Conservation (phyloP, 2,329 filamentous ascomycete species). For the Bipolaris sorokiniana region DNA sequence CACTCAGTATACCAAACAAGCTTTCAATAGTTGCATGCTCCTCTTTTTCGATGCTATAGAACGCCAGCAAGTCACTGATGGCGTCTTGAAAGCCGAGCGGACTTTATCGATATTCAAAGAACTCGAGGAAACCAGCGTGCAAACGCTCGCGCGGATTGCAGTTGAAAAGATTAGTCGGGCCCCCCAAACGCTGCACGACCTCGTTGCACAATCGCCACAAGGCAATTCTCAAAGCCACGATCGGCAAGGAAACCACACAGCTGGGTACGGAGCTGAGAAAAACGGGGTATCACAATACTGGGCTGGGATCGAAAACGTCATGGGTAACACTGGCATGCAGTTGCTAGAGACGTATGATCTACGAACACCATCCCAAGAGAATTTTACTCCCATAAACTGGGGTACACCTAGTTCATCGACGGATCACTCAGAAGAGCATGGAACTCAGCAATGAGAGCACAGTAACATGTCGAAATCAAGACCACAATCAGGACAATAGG, state of each 20-base stretch:
- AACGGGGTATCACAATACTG: slow-evolving; percentile 20
- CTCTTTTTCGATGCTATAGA: slow-evolving; percentile 56
- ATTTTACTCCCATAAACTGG: slow-evolving; percentile 45
- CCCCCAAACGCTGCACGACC: slow-evolving; percentile 28
- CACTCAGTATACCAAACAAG: slow-evolving; percentile 49
- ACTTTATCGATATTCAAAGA: slow-evolving; percentile 53
- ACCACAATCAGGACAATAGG: slow-evolving; percentile 15
- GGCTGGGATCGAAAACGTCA: slow-evolving; percentile 48
- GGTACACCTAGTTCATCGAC: slow-evolving; percentile 13
- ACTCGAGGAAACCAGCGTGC: slow-evolving; percentile 52
- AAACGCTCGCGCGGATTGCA: slow-evolving; percentile 55
- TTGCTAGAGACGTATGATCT: slow-evolving; percentile 55
- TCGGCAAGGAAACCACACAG: slow-evolving; percentile 6
- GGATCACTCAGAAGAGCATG: slow-evolving; percentile 19
- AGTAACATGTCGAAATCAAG: not conserved
- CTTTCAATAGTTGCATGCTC: slow-evolving; percentile 59
- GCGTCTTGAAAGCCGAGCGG: slow-evolving; percentile 46
- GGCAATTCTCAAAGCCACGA: slow-evolving; percentile 11
- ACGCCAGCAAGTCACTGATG: slow-evolving; percentile 40
- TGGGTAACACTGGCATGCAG: slow-evolving; percentile 57
- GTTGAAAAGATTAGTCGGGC: slow-evolving; percentile 49
- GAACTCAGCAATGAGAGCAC: not conserved
- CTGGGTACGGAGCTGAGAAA: slow-evolving; percentile 15
- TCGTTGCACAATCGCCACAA: slow-evolving; percentile 14
- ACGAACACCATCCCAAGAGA: slow-evolving; percentile 46